These are phyloP conservation scores for Mariannaea sp. DNA, from an alignment of 2,329 filamentous ascomycete species.

Conservation along the genomic window DNA sequence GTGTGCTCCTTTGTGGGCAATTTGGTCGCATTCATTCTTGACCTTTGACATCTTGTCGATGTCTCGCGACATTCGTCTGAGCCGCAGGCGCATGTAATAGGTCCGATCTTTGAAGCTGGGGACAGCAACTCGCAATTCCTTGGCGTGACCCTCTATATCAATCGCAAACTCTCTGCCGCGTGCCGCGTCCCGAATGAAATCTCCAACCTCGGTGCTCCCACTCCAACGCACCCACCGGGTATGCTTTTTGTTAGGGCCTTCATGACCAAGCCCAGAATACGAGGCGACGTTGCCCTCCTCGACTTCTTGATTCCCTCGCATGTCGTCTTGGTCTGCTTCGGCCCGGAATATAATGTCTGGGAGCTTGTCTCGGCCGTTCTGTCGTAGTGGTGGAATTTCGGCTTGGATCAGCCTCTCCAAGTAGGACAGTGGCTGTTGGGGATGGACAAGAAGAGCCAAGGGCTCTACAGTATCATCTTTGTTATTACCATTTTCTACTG, in stretches of 20 bases:
- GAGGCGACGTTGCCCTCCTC: conserved; percentile 61
- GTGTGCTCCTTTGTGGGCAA: conserved; percentile 79
- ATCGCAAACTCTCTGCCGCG: conserved; percentile 84
- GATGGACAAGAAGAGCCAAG: conserved; percentile 82
- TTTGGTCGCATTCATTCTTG: conserved; percentile 79
- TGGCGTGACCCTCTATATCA: conserved; percentile 70
- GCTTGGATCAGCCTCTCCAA: conserved; percentile 87
- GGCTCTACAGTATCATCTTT: conserved; percentile 66
- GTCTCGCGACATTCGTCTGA: conserved; percentile 71
- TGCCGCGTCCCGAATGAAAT: conserved; percentile 91
- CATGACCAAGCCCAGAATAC: conserved; percentile 72
- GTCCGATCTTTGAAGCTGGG: conserved; percentile 91
- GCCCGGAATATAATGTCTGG: conserved; percentile 81
- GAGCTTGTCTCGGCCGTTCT: conserved; percentile 69
- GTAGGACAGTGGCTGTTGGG: conserved; percentile 89
- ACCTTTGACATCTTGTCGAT: conserved; percentile 73
- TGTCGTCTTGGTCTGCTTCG: conserved; percentile 68
- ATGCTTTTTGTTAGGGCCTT: conserved; percentile 53
- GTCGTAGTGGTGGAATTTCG: conserved; percentile 73
- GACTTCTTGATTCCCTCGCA: conserved; percentile 40
- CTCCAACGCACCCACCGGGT: conserved; percentile 82
- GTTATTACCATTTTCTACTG: conserved; percentile 43
- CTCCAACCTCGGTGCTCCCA: conserved; percentile 85
- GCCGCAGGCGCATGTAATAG: conserved; percentile 78
- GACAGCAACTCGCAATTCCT: conserved; percentile 76